These are phyloP conservation scores for Rhynchosporium graminicola DNA, from an alignment of 2,329 filamentous ascomycete species.

Conservation along the genomic window DNA sequence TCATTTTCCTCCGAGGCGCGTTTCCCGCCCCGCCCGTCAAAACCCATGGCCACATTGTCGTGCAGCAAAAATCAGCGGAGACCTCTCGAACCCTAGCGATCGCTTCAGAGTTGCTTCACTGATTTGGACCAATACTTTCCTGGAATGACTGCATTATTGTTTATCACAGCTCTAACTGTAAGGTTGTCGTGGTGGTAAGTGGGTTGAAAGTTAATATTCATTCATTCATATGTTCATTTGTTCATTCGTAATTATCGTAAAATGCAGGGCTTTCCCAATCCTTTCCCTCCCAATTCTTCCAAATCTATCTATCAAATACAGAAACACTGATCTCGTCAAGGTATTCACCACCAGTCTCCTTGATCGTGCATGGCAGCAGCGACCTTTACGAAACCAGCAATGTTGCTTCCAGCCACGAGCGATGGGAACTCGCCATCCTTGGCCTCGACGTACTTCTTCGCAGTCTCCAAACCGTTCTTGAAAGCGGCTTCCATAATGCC, in stretches of 20 bases:
- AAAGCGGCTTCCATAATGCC: constrained; percentile 95
- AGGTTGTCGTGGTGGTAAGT: too few species aligned
- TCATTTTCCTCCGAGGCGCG: too few species aligned
- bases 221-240: neutral
- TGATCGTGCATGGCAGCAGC: constrained; percentile 92
- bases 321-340: neutral
- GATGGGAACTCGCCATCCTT: constrained; percentile 83
- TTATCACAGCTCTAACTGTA: too few species aligned
- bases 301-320: constrained; percentile 20
- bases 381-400: constrained; percentile 97
- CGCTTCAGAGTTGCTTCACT: too few species aligned
- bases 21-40: constrained; percentile 1
- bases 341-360: constrained; percentile 79
- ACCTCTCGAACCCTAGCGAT: too few species aligned
- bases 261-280: neutral
- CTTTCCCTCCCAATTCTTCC: constrained; percentile 1
- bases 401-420: constrained; percentile 91
- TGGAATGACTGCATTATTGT: too few species aligned
- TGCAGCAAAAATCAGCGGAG: too few species aligned
- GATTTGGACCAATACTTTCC: too few species aligned
- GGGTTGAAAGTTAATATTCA: neutral
- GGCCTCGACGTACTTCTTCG: constrained; percentile 80
- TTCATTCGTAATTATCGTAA: constrained; percentile 13
- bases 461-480: constrained; percentile 82
- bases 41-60: neutral